Base-by-base conservation (phyloP, 805 yeast species). In the Blastobotrys mokoenaii region DNA sequence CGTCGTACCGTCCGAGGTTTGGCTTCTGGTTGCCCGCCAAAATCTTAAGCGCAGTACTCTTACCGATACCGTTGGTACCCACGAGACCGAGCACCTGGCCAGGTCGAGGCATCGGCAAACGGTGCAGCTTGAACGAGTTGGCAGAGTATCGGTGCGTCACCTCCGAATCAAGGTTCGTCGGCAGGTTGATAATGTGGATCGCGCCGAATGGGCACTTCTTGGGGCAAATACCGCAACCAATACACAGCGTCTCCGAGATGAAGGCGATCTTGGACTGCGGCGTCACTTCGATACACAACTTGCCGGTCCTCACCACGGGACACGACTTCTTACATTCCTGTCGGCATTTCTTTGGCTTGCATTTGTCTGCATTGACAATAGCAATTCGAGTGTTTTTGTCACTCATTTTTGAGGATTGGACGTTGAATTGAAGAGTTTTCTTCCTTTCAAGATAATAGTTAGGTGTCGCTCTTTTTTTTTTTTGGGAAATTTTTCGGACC, bases 211-310 rank as follows among this genome's bases (percentile, higher is more conserved):
- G 98, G 70, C 98, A 93, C 65, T 88, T 93, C 68, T 93, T 93
- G 44, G 89, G 96, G 77, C 98, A 93, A 58, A 93, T 93, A 88
- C 98, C 98, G 75, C 98, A 93, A 65, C 98, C 98, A 58, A 93
- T 90, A 55, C 98, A 93, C 62, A 93, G 72, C 34, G 72, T 85
- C 65, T 93, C 98, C 14, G 96, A 85, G 48, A 93, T 86, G 65
- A 89, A 93, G 12, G 97, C 96, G 61, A 93, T 86, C 63, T 93
- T 93, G 50, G 84, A 79, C 16, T 81, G 76, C 51, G 97, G 96
- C 0, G 85, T 69, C 40, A 93, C 98, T 68, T 93, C 98, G 60
- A 93, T 93, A 81, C 98, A 93, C 51, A 89, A 76, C 65, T 89
- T 93, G 48, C 98, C 98, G 1, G 98, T 90, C 65, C 93, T 84